phyloP scores from a whole-genome alignment of 108 stramenopile genomes.

The Cylindrotheca closterium region DNA sequence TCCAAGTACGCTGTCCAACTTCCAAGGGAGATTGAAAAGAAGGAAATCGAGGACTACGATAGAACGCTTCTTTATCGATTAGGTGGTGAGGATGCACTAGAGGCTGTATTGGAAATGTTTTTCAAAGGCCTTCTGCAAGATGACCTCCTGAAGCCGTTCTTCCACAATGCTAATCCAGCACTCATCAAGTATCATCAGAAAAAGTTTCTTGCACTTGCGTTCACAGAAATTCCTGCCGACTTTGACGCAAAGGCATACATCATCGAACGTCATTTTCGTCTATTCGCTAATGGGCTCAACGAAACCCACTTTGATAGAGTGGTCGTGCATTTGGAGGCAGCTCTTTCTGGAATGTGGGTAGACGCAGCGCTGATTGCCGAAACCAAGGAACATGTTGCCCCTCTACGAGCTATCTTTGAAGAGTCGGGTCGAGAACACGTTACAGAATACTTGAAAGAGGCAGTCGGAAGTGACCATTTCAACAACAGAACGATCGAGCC shows the following conservation, averaged over 20 bases:
- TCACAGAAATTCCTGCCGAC: background rate
- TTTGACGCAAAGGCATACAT: background rate
- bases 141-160: background rate
- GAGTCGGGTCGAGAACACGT: background rate
- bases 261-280: background rate
- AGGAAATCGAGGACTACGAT: too few relatives aligned
- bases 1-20: too few relatives aligned
- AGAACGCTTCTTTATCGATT: too few relatives aligned
- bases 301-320: background rate
- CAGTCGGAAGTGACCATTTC: background rate
- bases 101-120: background rate
- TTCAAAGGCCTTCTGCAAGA: background rate
- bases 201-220: background rate
- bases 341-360: background rate
- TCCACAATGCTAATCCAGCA: background rate
- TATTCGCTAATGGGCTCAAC: background rate
- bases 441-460: background rate
- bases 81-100: background rate
- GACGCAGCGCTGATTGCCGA: background rate
- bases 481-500: too few relatives aligned
- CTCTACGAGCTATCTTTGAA: background rate
- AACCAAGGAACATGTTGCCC: background rate
- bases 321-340: background rate
- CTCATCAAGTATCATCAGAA: background rate
- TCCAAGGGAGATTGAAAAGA: too few relatives aligned